phyloP scores from a whole-genome alignment of 176 grass and related monocot genomes.

The Avena eriantha region DNA sequence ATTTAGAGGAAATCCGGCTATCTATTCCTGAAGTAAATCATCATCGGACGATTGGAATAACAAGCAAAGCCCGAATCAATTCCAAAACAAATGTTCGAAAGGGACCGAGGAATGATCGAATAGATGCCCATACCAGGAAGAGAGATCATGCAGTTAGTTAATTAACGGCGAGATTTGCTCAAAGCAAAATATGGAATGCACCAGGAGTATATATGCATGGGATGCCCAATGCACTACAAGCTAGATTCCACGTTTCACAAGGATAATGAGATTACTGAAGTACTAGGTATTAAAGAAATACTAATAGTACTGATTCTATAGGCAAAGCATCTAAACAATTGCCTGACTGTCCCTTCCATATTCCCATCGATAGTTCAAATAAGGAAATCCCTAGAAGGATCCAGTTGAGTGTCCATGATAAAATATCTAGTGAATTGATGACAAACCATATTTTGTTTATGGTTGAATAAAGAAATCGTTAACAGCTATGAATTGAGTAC shows the following conservation, averaged over 20 bases:
- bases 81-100: slow-evolving; percentile 25
- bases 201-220: slow-evolving; percentile 24
- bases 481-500: neutral
- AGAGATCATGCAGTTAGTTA: neutral
- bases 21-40: neutral
- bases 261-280: neutral
- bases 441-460: neutral
- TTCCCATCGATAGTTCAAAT: neutral
- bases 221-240: slow-evolving; percentile 33
- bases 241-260: slow-evolving; percentile 14
- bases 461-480: neutral
- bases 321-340: neutral
- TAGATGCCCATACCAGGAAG: neutral
- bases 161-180: slow-evolving; percentile 16
- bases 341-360: neutral
- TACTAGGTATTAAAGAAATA: neutral
- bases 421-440: neutral
- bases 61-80: slow-evolving; percentile 6
- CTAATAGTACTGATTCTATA: neutral
- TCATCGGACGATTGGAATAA: neutral
- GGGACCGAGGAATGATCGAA: slow-evolving; percentile 18
- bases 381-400: neutral
- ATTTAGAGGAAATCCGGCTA: neutral
- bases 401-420: neutral
- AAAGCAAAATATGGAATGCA: slow-evolving; percentile 29